phyloP scores from a whole-genome alignment of 2,329 filamentous ascomycete species.

The Thelonectria blattea region DNA sequence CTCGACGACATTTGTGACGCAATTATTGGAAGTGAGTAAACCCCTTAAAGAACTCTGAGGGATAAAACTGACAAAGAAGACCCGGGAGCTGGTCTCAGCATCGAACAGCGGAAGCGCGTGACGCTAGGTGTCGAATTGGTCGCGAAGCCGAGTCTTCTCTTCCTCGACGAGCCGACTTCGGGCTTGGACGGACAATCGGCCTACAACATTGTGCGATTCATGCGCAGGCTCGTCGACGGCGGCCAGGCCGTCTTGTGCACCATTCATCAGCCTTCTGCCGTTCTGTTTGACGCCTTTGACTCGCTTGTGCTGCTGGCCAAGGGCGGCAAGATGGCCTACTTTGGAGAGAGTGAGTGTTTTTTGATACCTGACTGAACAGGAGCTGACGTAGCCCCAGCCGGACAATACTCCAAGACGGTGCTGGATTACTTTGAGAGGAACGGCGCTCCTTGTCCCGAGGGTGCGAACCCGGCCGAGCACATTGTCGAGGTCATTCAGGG shows the following conservation, averaged over 20 bases:
- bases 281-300: conserved; percentile 31
- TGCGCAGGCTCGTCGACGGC: conserved; percentile 60
- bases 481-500: conserved; percentile 54
- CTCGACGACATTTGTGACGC: conserved; percentile 69
- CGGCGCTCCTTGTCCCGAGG: conserved; percentile 50
- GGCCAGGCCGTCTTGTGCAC: conserved; percentile 71
- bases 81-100: conserved; percentile 52
- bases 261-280: conserved; percentile 63
- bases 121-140: conserved; percentile 75
- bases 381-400: conserved; percentile 20
- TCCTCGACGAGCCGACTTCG: conserved; percentile 71
- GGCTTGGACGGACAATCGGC: conserved; percentile 47
- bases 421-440: conserved; percentile 56
- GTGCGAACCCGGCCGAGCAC: conserved; percentile 51
- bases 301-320: conserved; percentile 30
- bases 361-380: not conserved
- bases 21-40: conserved; percentile 57
- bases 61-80: conserved; percentile 50
- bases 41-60: not conserved
- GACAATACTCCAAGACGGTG: conserved; percentile 24
- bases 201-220: conserved; percentile 48
- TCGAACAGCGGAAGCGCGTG: conserved; percentile 65
- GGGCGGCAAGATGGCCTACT: conserved; percentile 32
- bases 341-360: conserved; percentile 17
- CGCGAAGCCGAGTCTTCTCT: conserved; percentile 71